These are phyloP conservation scores for Lolium perenne DNA, from an alignment of 176 grass and related monocot species.

Conservation along the genomic window DNA sequence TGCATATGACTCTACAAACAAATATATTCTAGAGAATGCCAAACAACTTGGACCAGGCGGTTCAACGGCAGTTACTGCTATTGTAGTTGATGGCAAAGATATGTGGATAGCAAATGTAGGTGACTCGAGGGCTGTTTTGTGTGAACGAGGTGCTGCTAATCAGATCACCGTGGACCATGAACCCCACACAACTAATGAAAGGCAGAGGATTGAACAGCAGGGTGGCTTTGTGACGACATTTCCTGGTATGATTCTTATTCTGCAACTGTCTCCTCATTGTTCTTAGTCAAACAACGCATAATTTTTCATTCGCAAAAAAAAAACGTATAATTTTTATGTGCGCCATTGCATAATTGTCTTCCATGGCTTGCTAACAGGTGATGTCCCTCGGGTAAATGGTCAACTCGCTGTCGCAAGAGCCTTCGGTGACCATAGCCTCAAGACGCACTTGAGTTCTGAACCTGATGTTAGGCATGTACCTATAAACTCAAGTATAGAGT, in stretches of 20 bases:
- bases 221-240: slow-evolving; percentile 95
- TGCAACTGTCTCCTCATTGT: slow-evolving; percentile 23
- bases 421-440: slow-evolving; percentile 95
- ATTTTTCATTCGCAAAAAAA: too few species aligned
- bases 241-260: slow-evolving; percentile 73
- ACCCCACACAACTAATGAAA: slow-evolving; percentile 67
- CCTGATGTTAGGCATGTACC: slow-evolving; percentile 88
- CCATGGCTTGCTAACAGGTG: slow-evolving; percentile 54
- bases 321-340: neutral
- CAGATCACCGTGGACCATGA: slow-evolving; percentile 98
- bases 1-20: slow-evolving; percentile 90
- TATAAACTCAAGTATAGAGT: slow-evolving; percentile 76
- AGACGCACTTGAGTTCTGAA: slow-evolving; percentile 96
- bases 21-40: slow-evolving; percentile 85
- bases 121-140: slow-evolving; percentile 86
- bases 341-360: neutral
- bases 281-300: slow-evolving; percentile 14
- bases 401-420: slow-evolving; percentile 99
- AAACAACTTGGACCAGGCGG: slow-evolving; percentile 88
- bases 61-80: slow-evolving; percentile 97
- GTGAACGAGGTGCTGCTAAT: slow-evolving; percentile 88
- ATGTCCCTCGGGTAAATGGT: slow-evolving; percentile 97
- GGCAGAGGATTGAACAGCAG: slow-evolving; percentile 88
- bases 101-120: slow-evolving; percentile 99
- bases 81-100: slow-evolving; percentile 96